Conservation (phyloP, 75 land plant species). For the Picea glauca region DNA sequence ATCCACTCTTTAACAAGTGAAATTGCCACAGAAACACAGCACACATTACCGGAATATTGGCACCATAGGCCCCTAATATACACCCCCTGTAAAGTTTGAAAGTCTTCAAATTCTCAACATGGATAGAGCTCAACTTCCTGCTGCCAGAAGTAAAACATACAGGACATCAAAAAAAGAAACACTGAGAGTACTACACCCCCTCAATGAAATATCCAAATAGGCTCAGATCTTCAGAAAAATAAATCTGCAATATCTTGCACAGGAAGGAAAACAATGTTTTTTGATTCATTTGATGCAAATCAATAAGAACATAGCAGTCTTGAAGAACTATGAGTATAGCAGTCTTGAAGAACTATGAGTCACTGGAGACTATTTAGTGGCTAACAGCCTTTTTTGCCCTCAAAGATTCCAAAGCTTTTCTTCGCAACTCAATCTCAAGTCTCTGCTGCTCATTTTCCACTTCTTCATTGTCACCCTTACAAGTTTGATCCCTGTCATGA, state of each 20-base stretch:
- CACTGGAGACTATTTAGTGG: conserved; percentile 22
- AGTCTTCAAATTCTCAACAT: conserved; percentile 36
- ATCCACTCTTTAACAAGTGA: conserved; percentile 1
- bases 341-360: neutral
- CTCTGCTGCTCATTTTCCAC: conserved; percentile 59
- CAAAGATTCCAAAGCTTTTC: conserved; percentile 82
- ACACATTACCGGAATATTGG: neutral
- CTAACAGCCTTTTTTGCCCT: conserved; percentile 70
- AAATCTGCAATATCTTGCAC: neutral
- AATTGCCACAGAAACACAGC: conserved; percentile 2
- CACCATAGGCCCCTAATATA: neutral
- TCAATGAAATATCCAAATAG: neutral
- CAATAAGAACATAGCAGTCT: neutral
- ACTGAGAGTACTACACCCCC: conserved; percentile 4
- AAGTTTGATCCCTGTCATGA: conserved; percentile 12
- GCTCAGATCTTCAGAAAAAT: conserved; percentile 7
- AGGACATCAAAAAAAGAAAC: conserved; percentile 28
- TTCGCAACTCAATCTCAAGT: conserved; percentile 75
- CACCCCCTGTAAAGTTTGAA: conserved; percentile 30
- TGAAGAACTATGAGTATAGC: neutral
- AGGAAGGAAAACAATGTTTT: conserved; percentile 5
- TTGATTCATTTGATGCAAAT: neutral
- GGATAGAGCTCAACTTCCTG: conserved; percentile 8
- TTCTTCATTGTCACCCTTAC: conserved; percentile 38
- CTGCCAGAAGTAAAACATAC: conserved; percentile 50